Evolutionary conservation across 768 basidiomycete species (phyloP).

Genomic region (Boletus coccyginus): DNA sequence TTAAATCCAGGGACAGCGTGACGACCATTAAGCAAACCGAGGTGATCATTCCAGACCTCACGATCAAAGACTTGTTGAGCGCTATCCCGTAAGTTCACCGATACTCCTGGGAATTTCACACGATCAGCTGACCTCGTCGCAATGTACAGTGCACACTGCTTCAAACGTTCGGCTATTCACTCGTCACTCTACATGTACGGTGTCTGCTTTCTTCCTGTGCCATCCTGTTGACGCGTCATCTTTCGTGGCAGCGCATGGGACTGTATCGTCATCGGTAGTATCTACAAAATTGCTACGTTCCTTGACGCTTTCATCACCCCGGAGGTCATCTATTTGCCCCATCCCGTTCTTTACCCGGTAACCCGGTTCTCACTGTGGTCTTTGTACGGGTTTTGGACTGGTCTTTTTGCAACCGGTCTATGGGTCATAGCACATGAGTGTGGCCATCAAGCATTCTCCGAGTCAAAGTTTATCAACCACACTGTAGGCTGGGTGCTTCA

Average conservation of each 20-base stretch:
- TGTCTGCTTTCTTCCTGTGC: neutral
- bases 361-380: slow-evolving; percentile 72
- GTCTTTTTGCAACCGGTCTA: slow-evolving; percentile 89
- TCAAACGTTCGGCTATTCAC: slow-evolving; percentile 80
- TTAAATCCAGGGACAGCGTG: slow-evolving; percentile 11
- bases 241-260: slow-evolving; percentile 62
- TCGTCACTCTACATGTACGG: slow-evolving; percentile 78
- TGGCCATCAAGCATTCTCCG: slow-evolving; percentile 95
- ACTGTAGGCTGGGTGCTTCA: slow-evolving; percentile 90
- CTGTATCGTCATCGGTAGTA: slow-evolving; percentile 57
- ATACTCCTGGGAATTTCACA: neutral
- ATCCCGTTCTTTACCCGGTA: slow-evolving; percentile 59
- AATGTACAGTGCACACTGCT: slow-evolving; percentile 70
- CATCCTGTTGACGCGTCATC: slow-evolving; percentile 12
- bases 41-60: slow-evolving; percentile 75
- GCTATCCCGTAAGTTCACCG: slow-evolving; percentile 71
- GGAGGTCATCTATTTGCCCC: slow-evolving; percentile 49
- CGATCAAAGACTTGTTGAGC: slow-evolving; percentile 82
- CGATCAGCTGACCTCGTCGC: neutral
- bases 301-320: slow-evolving; percentile 63
- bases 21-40: slow-evolving; percentile 52
- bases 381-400: slow-evolving; percentile 75
- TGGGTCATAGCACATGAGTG: slow-evolving; percentile 97
- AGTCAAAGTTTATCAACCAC: slow-evolving; percentile 91
- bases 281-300: slow-evolving; percentile 66